A percentile compares a stretch with the other conserved stretches of the same genome.
phyloP scores from a whole-genome alignment of 345 rosid genomes.

The Populus deltoides region DNA sequence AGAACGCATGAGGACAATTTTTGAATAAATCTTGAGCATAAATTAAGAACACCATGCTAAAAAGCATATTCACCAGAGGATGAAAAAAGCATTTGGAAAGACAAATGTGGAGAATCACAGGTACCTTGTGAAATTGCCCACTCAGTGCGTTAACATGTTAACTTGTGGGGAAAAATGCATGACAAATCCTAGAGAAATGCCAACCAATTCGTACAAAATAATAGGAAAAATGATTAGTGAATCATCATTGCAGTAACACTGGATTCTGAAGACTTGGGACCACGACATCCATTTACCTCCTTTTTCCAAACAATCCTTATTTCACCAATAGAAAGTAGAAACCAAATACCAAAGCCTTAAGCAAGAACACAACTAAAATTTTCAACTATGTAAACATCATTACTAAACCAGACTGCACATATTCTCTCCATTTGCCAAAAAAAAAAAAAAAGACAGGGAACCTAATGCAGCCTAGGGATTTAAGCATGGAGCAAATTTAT shows the following conservation, averaged over 20 bases:
- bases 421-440: constrained; percentile 29
- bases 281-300: background rate
- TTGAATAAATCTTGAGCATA: background rate
- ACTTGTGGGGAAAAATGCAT: background rate
- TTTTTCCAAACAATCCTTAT: background rate
- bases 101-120: background rate
- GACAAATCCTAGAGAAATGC: background rate
- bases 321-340: background rate
- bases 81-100: background rate
- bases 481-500: background rate
- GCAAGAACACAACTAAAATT: background rate
- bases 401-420: constrained; percentile 18
- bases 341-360: background rate
- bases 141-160: constrained; percentile 4
- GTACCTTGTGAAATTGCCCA: background rate
- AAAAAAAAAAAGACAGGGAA: constrained; percentile 19
- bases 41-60: background rate
- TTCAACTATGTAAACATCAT: constrained; percentile 13
- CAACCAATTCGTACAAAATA: constrained; percentile 14
- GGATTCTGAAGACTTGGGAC: background rate
- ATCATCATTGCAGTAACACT: background rate
- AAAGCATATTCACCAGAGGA: background rate
- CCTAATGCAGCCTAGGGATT: background rate
- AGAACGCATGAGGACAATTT: background rate
- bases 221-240: background rate